Conservation (phyloP, 108 stramenopile genomes). For the Cyclotella kingstonii region DNA sequence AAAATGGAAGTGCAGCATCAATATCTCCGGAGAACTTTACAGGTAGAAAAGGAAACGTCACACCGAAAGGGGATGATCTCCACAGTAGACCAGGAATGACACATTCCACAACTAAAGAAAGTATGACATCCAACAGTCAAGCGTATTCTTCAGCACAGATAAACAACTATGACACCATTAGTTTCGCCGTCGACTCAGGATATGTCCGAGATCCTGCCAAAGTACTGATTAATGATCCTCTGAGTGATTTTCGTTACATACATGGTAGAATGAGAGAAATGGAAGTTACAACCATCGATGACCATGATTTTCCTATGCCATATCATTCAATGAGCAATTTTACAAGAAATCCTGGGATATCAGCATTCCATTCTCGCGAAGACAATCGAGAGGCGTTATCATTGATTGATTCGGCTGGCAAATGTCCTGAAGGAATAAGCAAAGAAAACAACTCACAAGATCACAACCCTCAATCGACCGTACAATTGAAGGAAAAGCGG, state of each 20-base stretch:
- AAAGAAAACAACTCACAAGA: not conserved
- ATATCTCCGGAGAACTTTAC: not conserved
- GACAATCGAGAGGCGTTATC: not conserved
- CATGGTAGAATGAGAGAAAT: not conserved
- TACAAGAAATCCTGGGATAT: not conserved
- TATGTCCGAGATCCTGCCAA: slow-evolving; percentile 4
- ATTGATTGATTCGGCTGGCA: not conserved
- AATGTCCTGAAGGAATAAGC: not conserved
- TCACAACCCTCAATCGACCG: not conserved
- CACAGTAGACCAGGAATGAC: not conserved
- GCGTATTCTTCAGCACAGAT: not conserved
- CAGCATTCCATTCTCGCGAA: not conserved
- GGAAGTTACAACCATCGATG: not conserved
- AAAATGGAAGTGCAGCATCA: not conserved
- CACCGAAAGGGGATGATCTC: not conserved
- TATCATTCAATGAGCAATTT: not conserved
- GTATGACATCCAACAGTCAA: not conserved
- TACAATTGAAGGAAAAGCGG: not conserved
- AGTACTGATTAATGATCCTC: slow-evolving; percentile 11
- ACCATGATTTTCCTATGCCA: not conserved
- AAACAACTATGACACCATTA: not conserved
- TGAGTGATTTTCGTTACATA: slow-evolving; percentile 37
- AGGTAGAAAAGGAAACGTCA: not conserved
- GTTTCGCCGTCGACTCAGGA: slow-evolving; percentile 30
- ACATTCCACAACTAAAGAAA: not conserved